Conservation (phyloP, 441 rosid species). For the Populus trichocarpa region DNA sequence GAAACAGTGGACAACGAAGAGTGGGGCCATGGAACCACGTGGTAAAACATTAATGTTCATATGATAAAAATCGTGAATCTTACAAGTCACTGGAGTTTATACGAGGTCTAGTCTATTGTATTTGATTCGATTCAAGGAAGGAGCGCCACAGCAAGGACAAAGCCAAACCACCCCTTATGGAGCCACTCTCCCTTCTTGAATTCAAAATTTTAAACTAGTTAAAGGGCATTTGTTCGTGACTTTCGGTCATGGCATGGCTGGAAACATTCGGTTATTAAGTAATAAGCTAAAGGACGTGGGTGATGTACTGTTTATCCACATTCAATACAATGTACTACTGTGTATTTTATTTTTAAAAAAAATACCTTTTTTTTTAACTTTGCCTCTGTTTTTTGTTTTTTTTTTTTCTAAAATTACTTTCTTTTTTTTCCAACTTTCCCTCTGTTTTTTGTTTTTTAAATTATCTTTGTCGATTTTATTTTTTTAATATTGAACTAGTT, state of each 20-base stretch:
- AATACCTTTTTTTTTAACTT: too few relatives aligned
- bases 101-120: too few relatives aligned
- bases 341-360: too few relatives aligned
- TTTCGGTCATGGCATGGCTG: neutral
- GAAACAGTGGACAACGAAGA: neutral
- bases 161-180: neutral
- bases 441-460: too few relatives aligned
- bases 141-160: neutral
- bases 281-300: too few relatives aligned
- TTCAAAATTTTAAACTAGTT: neutral
- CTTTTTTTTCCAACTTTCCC: too few relatives aligned
- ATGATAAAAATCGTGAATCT: neutral
- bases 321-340: too few relatives aligned
- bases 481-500: too few relatives aligned
- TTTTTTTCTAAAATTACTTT: too few relatives aligned
- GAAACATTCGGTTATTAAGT: neutral
- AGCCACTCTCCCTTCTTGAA: neutral
- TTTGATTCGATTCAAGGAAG: slow-evolving; percentile 2
- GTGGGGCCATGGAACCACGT: neutral
- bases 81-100: neutral
- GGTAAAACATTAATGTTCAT: neutral
- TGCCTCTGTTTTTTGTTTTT: too few relatives aligned
- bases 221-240: neutral
- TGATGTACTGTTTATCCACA: too few relatives aligned
- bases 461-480: too few relatives aligned